phyloP scores from a whole-genome alignment of 306 rosid genomes.

The Chamaecrista fasciculata region DNA sequence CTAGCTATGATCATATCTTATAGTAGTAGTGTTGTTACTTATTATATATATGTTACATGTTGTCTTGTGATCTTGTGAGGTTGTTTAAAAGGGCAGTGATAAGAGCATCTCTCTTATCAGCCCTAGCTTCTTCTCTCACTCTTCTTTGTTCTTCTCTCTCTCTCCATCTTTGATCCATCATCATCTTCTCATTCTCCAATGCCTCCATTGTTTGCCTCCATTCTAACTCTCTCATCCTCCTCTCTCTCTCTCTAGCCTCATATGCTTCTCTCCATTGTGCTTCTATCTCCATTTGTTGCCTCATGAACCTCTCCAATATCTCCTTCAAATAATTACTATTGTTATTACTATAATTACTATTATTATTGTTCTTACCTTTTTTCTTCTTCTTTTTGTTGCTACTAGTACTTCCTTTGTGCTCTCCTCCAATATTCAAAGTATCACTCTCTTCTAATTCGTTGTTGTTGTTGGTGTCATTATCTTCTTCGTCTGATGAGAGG shows the following conservation, averaged over 20 bases:
- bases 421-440: conserved; percentile 62
- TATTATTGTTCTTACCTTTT: conserved; percentile 35
- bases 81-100: conserved; percentile 64
- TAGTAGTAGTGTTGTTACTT: no score
- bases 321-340: conserved; percentile 46
- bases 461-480: not conserved
- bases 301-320: conserved; percentile 70
- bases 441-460: no score
- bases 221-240: conserved; percentile 74
- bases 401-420: conserved; percentile 25
- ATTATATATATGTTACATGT: no score
- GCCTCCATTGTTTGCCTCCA: conserved; percentile 91
- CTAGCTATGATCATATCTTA: no score
- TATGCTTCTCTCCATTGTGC: conserved; percentile 83
- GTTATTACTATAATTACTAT: not conserved
- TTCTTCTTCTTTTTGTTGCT: conserved; percentile 41
- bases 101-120: conserved; percentile 82
- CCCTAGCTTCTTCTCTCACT: conserved; percentile 90
- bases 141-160: conserved; percentile 90
- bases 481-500: conserved; percentile 64
- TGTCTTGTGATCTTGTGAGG: conserved; percentile 64
- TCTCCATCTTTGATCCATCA: conserved; percentile 88
- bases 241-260: conserved; percentile 76
- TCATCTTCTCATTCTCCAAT: conserved; percentile 75
- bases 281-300: conserved; percentile 78